Conservation (phyloP, 2,329 filamentous ascomycete species). For the Zymoseptoria tritici region DNA sequence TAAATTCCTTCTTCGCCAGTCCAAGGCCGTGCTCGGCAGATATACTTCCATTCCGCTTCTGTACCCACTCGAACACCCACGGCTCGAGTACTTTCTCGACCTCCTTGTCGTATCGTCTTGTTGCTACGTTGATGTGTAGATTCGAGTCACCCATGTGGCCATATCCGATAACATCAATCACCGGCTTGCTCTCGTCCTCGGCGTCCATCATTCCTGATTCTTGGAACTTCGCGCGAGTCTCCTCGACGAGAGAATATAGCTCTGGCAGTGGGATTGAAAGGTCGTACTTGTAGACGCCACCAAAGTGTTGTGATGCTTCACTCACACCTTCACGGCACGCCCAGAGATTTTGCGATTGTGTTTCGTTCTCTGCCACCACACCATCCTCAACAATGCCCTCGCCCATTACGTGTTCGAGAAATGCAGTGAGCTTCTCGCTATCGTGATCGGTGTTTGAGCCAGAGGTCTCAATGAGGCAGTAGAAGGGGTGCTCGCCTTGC, state of each 20-base stretch:
- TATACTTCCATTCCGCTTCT: slow-evolving; percentile 80
- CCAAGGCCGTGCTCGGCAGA: slow-evolving; percentile 94
- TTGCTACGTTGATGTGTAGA: slow-evolving; percentile 83
- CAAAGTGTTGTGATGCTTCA: slow-evolving; percentile 80
- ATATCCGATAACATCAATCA: slow-evolving; percentile 87
- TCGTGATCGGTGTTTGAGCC: slow-evolving; percentile 93
- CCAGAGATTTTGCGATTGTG: slow-evolving; percentile 80
- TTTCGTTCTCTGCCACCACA: slow-evolving; percentile 87
- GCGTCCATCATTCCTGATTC: slow-evolving; percentile 67
- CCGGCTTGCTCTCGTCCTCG: slow-evolving; percentile 65
- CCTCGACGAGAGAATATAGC: slow-evolving; percentile 83
- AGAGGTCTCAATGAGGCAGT: slow-evolving; percentile 93
- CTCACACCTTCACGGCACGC: slow-evolving; percentile 88
- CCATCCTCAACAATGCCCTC: slow-evolving; percentile 82
- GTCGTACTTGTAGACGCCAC: slow-evolving; percentile 97
- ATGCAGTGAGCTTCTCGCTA: slow-evolving; percentile 76
- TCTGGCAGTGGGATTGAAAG: slow-evolving; percentile 84
- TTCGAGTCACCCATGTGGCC: slow-evolving; percentile 98
- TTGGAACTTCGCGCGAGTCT: slow-evolving; percentile 65
- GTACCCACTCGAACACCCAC: slow-evolving; percentile 96
- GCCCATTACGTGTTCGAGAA: slow-evolving; percentile 86
- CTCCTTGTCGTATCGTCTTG: slow-evolving; percentile 72
- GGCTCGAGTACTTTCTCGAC: slow-evolving; percentile 87
- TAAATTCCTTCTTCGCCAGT: slow-evolving; percentile 89
- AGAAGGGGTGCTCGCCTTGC: slow-evolving; percentile 81